Conservation (phyloP, 768 basidiomycete genomes). For the Tylopilus sp. region DNA sequence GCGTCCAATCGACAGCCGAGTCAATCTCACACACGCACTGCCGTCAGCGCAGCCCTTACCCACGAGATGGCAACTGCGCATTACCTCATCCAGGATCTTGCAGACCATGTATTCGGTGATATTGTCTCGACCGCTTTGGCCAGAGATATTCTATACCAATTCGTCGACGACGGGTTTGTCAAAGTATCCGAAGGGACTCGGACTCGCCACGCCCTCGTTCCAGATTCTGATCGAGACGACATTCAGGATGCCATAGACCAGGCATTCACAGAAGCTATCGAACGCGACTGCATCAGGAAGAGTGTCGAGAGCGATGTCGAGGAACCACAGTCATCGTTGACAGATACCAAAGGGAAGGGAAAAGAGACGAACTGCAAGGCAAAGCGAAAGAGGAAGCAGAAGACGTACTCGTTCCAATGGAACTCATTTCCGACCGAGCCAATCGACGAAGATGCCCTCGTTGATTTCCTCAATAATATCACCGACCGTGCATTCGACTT, state of each 20-base stretch:
- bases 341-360: neutral
- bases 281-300: neutral
- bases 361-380: neutral
- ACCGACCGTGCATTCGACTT: constrained; percentile 1
- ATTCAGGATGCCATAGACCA: neutral
- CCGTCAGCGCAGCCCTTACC: neutral
- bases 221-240: neutral
- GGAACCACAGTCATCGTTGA: neutral
- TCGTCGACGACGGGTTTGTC: neutral
- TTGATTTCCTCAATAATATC: constrained; percentile 2
- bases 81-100: constrained; percentile 11
- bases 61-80: constrained; percentile 7
- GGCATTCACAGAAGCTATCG: neutral
- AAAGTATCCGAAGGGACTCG: neutral
- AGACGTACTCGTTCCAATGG: constrained; percentile 7
- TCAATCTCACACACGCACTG: neutral
- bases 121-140: neutral
- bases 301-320: neutral
- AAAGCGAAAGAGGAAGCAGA: too few relatives aligned
- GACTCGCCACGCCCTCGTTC: neutral
- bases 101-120: constrained; percentile 7
- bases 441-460: constrained; percentile 1
- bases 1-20: constrained; percentile 1
- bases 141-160: neutral
- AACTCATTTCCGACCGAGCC: constrained; percentile 1